Base-by-base conservation (phyloP, 306 rosid species). In the Sindora glabra region DNA sequence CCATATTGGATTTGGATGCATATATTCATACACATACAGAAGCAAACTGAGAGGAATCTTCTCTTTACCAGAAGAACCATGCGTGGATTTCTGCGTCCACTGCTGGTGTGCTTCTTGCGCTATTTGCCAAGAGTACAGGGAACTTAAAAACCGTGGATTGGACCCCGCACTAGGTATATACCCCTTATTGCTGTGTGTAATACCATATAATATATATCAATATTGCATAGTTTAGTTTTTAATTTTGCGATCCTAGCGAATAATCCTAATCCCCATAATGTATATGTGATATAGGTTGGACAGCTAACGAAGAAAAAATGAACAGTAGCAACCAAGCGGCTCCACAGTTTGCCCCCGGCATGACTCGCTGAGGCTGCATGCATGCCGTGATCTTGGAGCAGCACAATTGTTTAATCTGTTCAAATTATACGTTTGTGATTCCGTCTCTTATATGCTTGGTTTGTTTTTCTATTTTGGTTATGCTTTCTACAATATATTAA, bases 61-160 rank as follows among this genome's bases (percentile, higher is more conserved):
- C 23, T 42, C 46, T 4, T 69, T 75, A 64, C 68, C 53, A 44
- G 75, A 75, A 64, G 48, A 57, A n/a, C 68, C 80, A 8, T 69
- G 68, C 65, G 3, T 0, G 1, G 80, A 75, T 23, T 69, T 12
- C 7, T 64, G 68, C 4, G 68, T 75, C 24, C 80, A 69, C 2
- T 75, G 22, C 8, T 69, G 63, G 2, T 75, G 72, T 48, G 0
- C 6, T 27, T 0, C 2, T 46, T 69, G 72, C 44, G 80, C 76
- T 16, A 15, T 75, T 50, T 63, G 75, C 15, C 80, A 75, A 69
- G 75, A 75, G 29, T 23, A 75, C 42, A 19, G 75, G 22, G 80
- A 75, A 48, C 80, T 75, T 48, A 69, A 69, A 44, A 63, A 69
- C 32, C 79, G 79, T 44, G 70, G 79, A 23, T 1, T 42, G 3